Evolutionary conservation across 2,329 filamentous ascomycete genomes (phyloP), one percentile per base, ranked within the genome.

Genomic region (Aureobasidium uvarum): DNA sequence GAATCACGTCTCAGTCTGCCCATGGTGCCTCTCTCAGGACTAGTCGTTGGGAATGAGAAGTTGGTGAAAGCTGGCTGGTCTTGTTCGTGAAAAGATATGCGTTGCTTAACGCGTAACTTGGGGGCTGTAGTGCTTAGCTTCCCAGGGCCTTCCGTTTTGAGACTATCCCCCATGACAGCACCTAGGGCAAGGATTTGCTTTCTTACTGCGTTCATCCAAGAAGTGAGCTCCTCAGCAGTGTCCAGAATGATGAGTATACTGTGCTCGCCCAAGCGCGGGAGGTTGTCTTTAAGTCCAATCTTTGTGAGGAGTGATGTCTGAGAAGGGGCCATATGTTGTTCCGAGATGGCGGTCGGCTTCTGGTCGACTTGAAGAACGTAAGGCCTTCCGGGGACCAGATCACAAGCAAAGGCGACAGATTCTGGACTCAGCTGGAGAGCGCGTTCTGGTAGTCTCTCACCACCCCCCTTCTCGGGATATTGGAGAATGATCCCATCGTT

Each of bases 301-400:
- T 87, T 85, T 1, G 88, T 63, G n/a, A 63, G 60, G 14, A 62
- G 45, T n/a, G 67, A 68, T 58, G 54, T 58, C 14, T 62, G 58
- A 18, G 31, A 50, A n/a, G 36, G 58, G 10, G 23, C 45, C 14
- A 36, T 38, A 6, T 54, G 25, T 10, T 36, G 48, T 25, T 63
- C 60, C 2, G 25, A n/a, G 8, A 20, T 23, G 33, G 16, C 23
- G 4, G 23, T 48, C 10, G 46, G 38, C 38, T 59, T 59, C 41
- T 90, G 88, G 2, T 86, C 88, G 25, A 94, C 85, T 70, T 92
- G 90, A 16, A 94, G 76, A 6, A 94, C 91, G 86, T 89, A 93
- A 71, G 92, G 90, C 67, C 86, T 86, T 6, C 91, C 91, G 3
- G 90, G 89, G 64, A 94, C 91, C 16, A 89, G 81, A 73, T 95